Evolutionary conservation across 805 yeast species (phyloP).

Genomic region (Starmerella ratchasimensis): DNA sequence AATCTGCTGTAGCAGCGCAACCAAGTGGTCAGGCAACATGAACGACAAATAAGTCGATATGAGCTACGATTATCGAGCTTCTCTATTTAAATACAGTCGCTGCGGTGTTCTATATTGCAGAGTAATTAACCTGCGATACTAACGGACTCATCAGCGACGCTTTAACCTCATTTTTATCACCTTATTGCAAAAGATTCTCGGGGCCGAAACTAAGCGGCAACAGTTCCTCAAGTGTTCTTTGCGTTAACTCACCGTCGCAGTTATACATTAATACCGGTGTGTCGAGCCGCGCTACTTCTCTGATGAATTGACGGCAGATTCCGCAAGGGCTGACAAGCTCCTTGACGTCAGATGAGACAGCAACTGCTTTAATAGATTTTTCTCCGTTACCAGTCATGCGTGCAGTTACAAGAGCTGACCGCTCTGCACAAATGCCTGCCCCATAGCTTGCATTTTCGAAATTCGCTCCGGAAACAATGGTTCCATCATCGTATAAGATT

Average conservation of each 20-base stretch:
- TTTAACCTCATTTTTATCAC: too few species aligned
- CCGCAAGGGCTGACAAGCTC: slow-evolving; percentile 78
- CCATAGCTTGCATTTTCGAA: slow-evolving; percentile 90
- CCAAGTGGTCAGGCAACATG: too few species aligned
- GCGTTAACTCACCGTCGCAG: slow-evolving; percentile 28
- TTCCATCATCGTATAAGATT: slow-evolving; percentile 39
- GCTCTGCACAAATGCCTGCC: slow-evolving; percentile 64
- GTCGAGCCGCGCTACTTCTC: slow-evolving; percentile 53
- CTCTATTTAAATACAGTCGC: neutral
- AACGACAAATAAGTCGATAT: too few species aligned
- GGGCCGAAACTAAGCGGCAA: slow-evolving; percentile 85
- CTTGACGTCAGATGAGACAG: slow-evolving; percentile 47
- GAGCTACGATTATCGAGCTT: too few species aligned
- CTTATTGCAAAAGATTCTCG: slow-evolving; percentile 36
- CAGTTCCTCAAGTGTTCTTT: slow-evolving; percentile 44
- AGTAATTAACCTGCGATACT: neutral
- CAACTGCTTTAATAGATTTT: slow-evolving; percentile 42
- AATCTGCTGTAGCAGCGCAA: slow-evolving; percentile 11
- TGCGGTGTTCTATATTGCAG: neutral
- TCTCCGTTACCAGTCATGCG: slow-evolving; percentile 29
- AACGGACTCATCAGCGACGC: neutral
- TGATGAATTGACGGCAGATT: slow-evolving; percentile 75
- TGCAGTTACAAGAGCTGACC: slow-evolving; percentile 49
- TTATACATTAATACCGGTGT: slow-evolving; percentile 60
- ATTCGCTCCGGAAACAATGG: slow-evolving; percentile 59